Evolutionary conservation across 768 basidiomycete genomes (phyloP), one percentile per base, ranked within the genome.

Genomic region (Leucogyrophana mollusca): DNA sequence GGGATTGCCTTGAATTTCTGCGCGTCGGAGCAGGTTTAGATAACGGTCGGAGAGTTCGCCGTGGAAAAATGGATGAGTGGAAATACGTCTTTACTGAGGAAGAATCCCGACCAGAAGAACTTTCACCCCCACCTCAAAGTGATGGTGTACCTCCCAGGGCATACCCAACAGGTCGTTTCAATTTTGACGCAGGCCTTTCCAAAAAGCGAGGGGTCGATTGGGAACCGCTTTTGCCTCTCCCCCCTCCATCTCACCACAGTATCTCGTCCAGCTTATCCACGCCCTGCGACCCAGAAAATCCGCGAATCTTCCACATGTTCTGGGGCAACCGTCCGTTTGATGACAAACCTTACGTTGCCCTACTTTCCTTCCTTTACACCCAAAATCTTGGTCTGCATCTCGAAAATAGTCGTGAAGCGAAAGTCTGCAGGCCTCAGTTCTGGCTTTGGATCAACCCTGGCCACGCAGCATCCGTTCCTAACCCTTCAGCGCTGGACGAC

Each of bases 391-490:
- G 85, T 9, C 76, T 96, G 11, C 83, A 94, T 57, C 70, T 82
- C 17, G 56, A 61, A 49, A 61, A 65, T 22, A 40, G 56, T 4
- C 56, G 55, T 13, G 62, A 67, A 36, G 54, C 79, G 1, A 57
- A 60, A 2, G 74, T 83, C 20, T 97, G 94, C 62, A 82, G 89
- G 9, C 90, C 94, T 0, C 83, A 94, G 60, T 89, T 96, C 65
- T 95, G 91, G 91, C 65, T 96, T 42, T 96, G 94, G 94, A 90
- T 96, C 62, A 95, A 94, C 57, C 93, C 92, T 11, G 91, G 91
- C 18, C 91, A 92, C 13, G 94, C 92, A 2, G 90, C 91, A 5
- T 72, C 84, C 25, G 75, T 90, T 1, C 89, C 90, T 0, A 90
- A 92, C 55, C 87, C 88, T 0, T 78, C 73, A 14, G 93, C 90